These are phyloP conservation scores for Barnettozyma sucrosica DNA, from an alignment of 805 yeast genomes.

Conservation along the genomic window DNA sequence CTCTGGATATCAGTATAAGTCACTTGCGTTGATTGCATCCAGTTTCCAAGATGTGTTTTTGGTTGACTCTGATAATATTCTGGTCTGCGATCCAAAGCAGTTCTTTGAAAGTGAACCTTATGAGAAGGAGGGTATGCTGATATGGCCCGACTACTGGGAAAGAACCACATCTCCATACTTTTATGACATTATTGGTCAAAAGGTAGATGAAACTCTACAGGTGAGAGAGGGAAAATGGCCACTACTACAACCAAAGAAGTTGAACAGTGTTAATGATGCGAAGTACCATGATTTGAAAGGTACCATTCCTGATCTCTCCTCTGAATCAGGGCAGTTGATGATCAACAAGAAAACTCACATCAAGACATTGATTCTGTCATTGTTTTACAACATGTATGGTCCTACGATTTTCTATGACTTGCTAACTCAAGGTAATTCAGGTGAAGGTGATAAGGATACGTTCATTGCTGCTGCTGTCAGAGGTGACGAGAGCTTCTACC, in stretches of 20 bases:
- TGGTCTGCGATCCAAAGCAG: constrained; percentile 42
- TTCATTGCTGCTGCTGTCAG: constrained; percentile 57
- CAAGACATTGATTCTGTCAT: constrained; percentile 49
- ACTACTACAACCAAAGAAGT: constrained; percentile 8
- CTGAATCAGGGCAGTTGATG: constrained; percentile 67
- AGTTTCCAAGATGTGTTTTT: constrained; percentile 69
- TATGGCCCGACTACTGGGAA: constrained; percentile 78
- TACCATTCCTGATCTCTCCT: constrained; percentile 58
- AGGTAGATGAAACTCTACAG: constrained; percentile 25
- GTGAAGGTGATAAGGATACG: constrained; percentile 80
- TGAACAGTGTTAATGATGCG: constrained; percentile 26
- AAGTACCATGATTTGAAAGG: constrained; percentile 58
- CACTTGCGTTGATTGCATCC: constrained; percentile 67
- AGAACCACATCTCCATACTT: constrained; percentile 59
- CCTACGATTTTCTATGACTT: constrained; percentile 63
- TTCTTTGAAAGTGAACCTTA: constrained; percentile 42
- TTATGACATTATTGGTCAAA: constrained; percentile 45
- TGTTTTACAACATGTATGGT: constrained; percentile 63
- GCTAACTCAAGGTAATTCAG: constrained; percentile 67
- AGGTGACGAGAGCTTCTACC: constrained; percentile 37
- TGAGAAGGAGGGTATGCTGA: constrained; percentile 43
- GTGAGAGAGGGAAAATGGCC: constrained; percentile 23
- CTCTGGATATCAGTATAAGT: constrained; percentile 63
- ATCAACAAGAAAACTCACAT: constrained; percentile 56
- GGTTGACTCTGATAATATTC: constrained; percentile 69